Percentiles rank a stretch among this genome's conserved stretches.
Evolutionary conservation across 202 grass and related monocot species (phyloP).

Genomic region (Carex arenaria): DNA sequence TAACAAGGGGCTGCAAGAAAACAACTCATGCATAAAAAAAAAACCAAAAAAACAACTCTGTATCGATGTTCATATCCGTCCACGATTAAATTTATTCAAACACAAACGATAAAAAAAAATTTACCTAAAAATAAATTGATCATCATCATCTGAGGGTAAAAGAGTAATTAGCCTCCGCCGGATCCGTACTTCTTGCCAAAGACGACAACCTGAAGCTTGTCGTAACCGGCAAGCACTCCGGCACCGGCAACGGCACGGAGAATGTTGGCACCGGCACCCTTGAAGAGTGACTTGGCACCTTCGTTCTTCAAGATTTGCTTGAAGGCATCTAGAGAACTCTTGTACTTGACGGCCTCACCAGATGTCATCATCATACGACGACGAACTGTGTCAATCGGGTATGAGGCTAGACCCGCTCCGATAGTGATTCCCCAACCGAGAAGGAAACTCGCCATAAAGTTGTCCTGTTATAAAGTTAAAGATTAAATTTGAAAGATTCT

Average conservation of each 20-base stretch:
- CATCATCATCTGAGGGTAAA: constrained; percentile 18
- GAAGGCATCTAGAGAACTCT: constrained; percentile 46
- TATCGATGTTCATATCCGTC: constrained; percentile 5
- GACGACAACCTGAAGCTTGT: constrained; percentile 50
- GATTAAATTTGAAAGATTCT: neutral
- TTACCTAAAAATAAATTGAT: constrained; percentile 22
- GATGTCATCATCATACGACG: constrained; percentile 71
- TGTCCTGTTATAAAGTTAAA: constrained; percentile 30
- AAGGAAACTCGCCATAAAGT: constrained; percentile 52
- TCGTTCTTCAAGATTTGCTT: constrained; percentile 53
- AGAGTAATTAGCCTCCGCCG: constrained; percentile 29
- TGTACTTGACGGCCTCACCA: constrained; percentile 64
- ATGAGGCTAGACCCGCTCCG: constrained; percentile 54
- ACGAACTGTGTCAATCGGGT: constrained; percentile 57
- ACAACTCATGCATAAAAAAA: neutral
- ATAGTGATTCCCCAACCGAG: constrained; percentile 59
- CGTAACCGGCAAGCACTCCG: constrained; percentile 57
- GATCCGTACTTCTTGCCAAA: constrained; percentile 69
- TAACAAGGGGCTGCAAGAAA: too few species aligned
- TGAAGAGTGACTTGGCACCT: constrained; percentile 55
- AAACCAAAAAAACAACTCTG: neutral
- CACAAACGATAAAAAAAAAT: constrained; percentile 6
- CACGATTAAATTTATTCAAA: constrained; percentile 14
- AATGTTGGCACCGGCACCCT: constrained; percentile 60
- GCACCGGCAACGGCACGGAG: constrained; percentile 59